Base-by-base conservation (phyloP, 163 green algal species). In the Chloromonas sp. region DNA sequence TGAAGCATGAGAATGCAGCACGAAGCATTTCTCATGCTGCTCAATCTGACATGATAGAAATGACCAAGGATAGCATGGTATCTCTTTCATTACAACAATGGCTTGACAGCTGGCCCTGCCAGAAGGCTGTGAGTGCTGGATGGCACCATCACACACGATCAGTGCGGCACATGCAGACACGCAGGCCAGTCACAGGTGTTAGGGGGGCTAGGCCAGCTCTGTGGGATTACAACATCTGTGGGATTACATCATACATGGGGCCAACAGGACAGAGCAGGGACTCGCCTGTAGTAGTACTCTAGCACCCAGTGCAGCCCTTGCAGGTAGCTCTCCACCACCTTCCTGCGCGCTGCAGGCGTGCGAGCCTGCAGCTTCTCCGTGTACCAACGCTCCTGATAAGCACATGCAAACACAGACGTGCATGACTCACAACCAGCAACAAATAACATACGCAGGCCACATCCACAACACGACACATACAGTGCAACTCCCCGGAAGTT, bases 301-400 rank as follows among this genome's bases (percentile, higher is more conserved):
- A 96, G 90, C 70, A 98, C 95, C 95, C 95, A 98, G 87, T 95
- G 93, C 86, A 98, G 90, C 0, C 96, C 96, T 90, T 60, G 3
- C 15, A 96, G 89, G 86, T 93, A 97, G 14, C 89, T 60, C 70
- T 93, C 88, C 14, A 89, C 86, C n/a, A 96, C 94, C 66, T 70
- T 59, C 0, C 88, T 88, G 82, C 89, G 85, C 2, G 70, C 87
- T 82, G 82, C 85, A 0, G 77, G 11, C 5, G 71, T 70, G n/a
- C 82, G 78, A 15, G 94, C 78, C 11, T 91, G 87, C 71, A 98
- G 87, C 92, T 98, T 98, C 78, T 97, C 92, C 84, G 89, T 76
- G 89, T 99, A 99, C 92, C 99, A 99, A 0, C 97, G 93, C 84
- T 93, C 87, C 90, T 96, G 36, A 36, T 36, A 36, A 36, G 36